Base-by-base conservation (phyloP, 768 basidiomycete genomes). In the Russula sp. region DNA sequence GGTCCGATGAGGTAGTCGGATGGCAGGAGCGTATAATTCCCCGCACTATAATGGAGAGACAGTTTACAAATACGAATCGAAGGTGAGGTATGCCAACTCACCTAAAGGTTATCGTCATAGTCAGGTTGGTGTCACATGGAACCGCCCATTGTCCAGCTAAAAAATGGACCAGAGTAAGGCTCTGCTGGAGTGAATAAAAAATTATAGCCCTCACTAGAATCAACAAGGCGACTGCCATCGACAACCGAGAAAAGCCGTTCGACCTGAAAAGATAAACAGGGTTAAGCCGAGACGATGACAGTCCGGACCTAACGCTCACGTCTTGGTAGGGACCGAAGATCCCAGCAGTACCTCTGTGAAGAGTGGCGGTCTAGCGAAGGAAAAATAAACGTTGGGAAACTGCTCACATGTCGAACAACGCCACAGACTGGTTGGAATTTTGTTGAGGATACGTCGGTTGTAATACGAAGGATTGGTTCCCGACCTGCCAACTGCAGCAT, bases 281-380 rank as follows among this genome's bases (percentile, higher is more conserved):
- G 36, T 52, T 22, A 32, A 16, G 13, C 49, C 30, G 6, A 46
- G 51, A 6, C 13, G 36, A 26, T 28, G 13, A 28, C 22, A 48
- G 28, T 28, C 49, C 48, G 36, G 26, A 38, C n/a, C 30, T 26
- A 32, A 7, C 70, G 44, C 83, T 55, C 69, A 90, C 90, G 73
- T 91, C 90, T 73, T 85, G 84, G 70, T 83, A 86, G n/a, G 90
- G 87, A 3, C 90, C 90, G 69, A 84, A 89, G 34, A 92, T 79
- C 3, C 89, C 90, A 40, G 81, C 69, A 5, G 88, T 80, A 30
- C 90, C 90, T 48, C 90, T 92, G 32, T 18, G 40, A 32, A 52
- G 18, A 51, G 60, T 55, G 18, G 28, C 18, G 52, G 36, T 30
- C 38, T 11, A n/a, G 30, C 46, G 11, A 24, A 34, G 36, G 16